phyloP scores from a whole-genome alignment of 2,329 filamentous ascomycete species.

The Neonectria neomacrospora region DNA sequence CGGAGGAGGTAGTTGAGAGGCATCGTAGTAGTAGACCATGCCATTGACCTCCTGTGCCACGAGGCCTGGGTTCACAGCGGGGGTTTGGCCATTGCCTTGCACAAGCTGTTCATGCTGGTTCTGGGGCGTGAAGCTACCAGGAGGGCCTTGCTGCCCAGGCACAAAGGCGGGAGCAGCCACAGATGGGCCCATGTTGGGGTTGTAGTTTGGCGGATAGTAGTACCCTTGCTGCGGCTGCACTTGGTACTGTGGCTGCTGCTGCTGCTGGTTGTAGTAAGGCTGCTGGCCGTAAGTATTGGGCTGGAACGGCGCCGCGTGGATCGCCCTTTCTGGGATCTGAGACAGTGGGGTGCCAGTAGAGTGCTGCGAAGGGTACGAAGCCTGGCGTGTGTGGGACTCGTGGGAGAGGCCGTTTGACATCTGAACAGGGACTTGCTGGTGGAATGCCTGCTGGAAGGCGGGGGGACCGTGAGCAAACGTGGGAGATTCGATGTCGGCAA shows the following conservation, averaged over 20 bases:
- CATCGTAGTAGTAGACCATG: conserved; percentile 95
- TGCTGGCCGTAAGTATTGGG: conserved; percentile 73
- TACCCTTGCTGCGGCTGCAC: conserved; percentile 65
- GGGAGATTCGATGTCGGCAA: conserved; percentile 91
- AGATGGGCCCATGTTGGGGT: conserved; percentile 62
- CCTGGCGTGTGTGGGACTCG: conserved; percentile 72
- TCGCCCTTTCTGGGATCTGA: conserved; percentile 91
- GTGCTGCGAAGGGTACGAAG: conserved; percentile 76
- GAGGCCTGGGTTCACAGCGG: conserved; percentile 55
- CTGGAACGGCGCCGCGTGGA: conserved; percentile 91
- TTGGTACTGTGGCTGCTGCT: conserved; percentile 59
- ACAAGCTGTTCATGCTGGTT: conserved; percentile 53
- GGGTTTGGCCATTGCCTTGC: conserved; percentile 45
- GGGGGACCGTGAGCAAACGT: conserved; percentile 68
- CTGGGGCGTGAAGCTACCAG: conserved; percentile 56
- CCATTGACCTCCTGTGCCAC: conserved; percentile 92
- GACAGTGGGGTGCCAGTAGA: conserved; percentile 84
- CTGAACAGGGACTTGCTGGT: conserved; percentile 89
- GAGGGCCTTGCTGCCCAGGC: conserved; percentile 61
- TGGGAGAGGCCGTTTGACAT: conserved; percentile 68
- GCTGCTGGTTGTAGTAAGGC: conserved; percentile 67
- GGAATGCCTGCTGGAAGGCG: conserved; percentile 91
- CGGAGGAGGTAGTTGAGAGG: conserved; percentile 73
- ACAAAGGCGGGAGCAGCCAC: conserved; percentile 67
- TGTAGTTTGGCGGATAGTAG: conserved; percentile 73